phyloP scores from a whole-genome alignment of 1,284 basidiomycete genomes.

The Marasmius oreades region DNA sequence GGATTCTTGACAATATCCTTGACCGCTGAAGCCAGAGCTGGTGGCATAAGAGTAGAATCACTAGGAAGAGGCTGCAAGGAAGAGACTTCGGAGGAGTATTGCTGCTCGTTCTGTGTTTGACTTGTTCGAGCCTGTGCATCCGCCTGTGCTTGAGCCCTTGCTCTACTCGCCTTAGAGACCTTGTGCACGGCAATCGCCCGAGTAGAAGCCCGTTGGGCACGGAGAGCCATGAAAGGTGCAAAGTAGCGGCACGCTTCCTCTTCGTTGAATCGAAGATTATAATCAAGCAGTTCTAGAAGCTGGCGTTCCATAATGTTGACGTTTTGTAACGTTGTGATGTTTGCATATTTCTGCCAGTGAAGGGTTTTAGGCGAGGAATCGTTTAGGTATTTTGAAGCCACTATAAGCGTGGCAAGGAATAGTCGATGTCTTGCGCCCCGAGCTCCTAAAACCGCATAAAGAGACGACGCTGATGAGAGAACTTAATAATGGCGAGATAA shows the following conservation, averaged over 20 bases:
- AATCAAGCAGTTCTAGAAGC: slow-evolving; percentile 84
- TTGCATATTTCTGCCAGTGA: slow-evolving; percentile 85
- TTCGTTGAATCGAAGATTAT: slow-evolving; percentile 85
- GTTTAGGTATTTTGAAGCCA: slow-evolving; percentile 96
- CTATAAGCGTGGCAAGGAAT: slow-evolving; percentile 94
- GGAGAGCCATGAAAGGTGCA: slow-evolving; percentile 52
- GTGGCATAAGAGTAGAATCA: slow-evolving; percentile 18
- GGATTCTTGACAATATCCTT: slow-evolving; percentile 51
- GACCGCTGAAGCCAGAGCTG: slow-evolving; percentile 40
- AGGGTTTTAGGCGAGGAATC: slow-evolving; percentile 95
- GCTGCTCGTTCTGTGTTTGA: neutral
- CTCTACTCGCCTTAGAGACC: slow-evolving; percentile 53
- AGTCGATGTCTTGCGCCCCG: slow-evolving; percentile 92
- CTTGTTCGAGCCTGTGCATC: neutral
- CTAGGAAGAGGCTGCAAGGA: slow-evolving; percentile 15
- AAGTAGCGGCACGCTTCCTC: slow-evolving; percentile 64
- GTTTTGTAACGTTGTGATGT: slow-evolving; percentile 71
- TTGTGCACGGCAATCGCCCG: slow-evolving; percentile 52
- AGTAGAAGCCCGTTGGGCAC: slow-evolving; percentile 41
- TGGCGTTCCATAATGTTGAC: slow-evolving; percentile 98
- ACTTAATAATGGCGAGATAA: slow-evolving; percentile 7
- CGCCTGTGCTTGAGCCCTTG: slow-evolving; percentile 44
- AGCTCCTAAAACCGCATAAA: slow-evolving; percentile 53
- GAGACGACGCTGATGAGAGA: slow-evolving; percentile 9
- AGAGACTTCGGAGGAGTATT: slow-evolving; percentile 1